Evolutionary conservation across 441 rosid genomes (phyloP), one percentile per base, ranked within the genome.

Genomic region (Erodium texanum): DNA sequence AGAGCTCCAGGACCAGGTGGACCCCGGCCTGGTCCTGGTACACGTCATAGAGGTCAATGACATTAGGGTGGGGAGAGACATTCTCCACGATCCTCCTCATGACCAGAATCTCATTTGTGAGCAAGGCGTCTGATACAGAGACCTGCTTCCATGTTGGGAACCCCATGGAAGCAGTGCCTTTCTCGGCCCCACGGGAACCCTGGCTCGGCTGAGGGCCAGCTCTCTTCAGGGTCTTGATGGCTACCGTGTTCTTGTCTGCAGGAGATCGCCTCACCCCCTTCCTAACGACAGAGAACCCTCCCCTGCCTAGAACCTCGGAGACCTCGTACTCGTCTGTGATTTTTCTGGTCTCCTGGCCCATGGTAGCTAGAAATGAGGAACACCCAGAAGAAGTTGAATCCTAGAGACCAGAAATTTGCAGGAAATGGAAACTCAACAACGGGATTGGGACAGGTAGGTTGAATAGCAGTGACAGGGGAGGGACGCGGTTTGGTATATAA

Each of bases 201-300:
- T 78, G 76, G 8, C 67, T 45, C 7, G 77, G 54, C 0, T 64
- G 54, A 52, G 81, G 68, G 11, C 81, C 79, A 2, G 78, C 66
- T 66, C 95, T 82, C 73, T 78, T 80, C 12, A 88, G 80, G 0
- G 91, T 88, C 76, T 88, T 88, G 78, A 88, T 81, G 41, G 89
- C 91, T 7, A 85, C 90, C 16, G 62, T 64, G 20, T 43, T 71
- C 16, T 62, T 48, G 5, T 78, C 84, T 18, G 70, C 81, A 0
- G 78, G 23, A 3, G 74, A 56, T 74, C 74, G 82, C 54, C 48
- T 71, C 29, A 80, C 68, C 0, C 92, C 95, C 65, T 45, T 85
- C 70, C 88, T 82, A 8, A 88, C 95, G 14, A 88, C 86, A 0
- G 95, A 88, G 77, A 88, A 88, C 22, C 95, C 95, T 62, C 92